Conservation (phyloP, 495 filamentous ascomycete genomes). For the Penicillium mononematosum region DNA sequence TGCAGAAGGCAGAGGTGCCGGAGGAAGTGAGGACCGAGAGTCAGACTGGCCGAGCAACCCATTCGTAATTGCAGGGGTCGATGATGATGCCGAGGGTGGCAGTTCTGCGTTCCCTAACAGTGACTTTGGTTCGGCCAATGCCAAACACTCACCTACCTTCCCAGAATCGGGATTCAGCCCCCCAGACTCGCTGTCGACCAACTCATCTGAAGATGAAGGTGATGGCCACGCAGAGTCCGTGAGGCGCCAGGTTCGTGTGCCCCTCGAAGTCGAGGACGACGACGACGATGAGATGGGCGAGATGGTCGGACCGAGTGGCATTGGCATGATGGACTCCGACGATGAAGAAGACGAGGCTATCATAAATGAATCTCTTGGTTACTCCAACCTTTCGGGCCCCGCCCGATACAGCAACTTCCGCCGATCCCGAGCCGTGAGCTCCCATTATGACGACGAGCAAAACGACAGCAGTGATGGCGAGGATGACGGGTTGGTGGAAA, state of each 20-base stretch:
- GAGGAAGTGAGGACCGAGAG: constrained; percentile 22
- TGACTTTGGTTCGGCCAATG: constrained; percentile 34
- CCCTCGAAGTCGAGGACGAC: constrained; percentile 49
- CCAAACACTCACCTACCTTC: constrained; percentile 38
- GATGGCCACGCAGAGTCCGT: constrained; percentile 36
- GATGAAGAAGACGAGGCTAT: constrained; percentile 51
- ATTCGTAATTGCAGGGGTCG: constrained; percentile 45
- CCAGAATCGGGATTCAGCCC: constrained; percentile 45
- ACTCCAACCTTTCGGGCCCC: constrained; percentile 38
- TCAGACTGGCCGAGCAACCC: constrained; percentile 43
- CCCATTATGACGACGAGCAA: constrained; percentile 43
- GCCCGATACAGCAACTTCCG: constrained; percentile 38
- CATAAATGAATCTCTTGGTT: constrained; percentile 48
- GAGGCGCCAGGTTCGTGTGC: constrained; percentile 41
- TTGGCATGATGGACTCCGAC: constrained; percentile 44
- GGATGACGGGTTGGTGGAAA: constrained; percentile 51
- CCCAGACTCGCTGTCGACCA: constrained; percentile 41
- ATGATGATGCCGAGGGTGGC: constrained; percentile 48
- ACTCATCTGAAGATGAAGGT: constrained; percentile 43
- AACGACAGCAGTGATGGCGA: constrained; percentile 50
- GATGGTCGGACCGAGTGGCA: constrained; percentile 45
- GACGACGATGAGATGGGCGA: constrained; percentile 52
- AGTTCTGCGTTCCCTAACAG: constrained; percentile 38
- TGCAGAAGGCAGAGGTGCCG: constrained; percentile 27
- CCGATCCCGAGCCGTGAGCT: constrained; percentile 33